Base-by-base conservation (phyloP, 306 rosid genomes). In the Cicer cuneatum region DNA sequence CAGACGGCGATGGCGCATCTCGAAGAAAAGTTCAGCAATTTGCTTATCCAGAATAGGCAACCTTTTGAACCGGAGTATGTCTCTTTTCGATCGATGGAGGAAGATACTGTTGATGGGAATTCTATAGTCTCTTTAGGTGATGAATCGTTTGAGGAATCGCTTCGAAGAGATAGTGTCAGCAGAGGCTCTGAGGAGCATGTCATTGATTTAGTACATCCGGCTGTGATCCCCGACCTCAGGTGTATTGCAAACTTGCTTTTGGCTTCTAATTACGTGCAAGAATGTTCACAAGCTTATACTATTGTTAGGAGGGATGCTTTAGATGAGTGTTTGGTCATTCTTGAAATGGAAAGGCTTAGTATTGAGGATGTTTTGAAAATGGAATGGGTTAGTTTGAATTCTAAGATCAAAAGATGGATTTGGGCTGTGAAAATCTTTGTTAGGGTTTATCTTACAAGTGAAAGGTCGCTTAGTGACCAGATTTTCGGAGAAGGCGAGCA, bases 1-100 rank as follows among this genome's bases (percentile, higher is more conserved):
- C 98, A 93, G 73, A 88, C 85, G 2, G 93, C 98, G 4, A 93
- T 93, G 98, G 86, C 85, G 1, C 80, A 89, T 78, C 91, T 93
- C 10, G 98, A 91, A 72, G 97, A 89, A 62, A 96, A 93, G 83
- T 91, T 93, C 61, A 81, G 82, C 66, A 66, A 84, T 82, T 74
- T 93, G 89, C 88, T 93, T 74, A 77, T 86, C 75, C 85, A 75
- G 78, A 89, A 90, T 57, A 84, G 86, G 86, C 96, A 88, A 64
- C 90, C 92, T 41, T 84, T 85, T 81, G 96, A 88, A 77, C 90
- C 87, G 0, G 96, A 93, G 64, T 90, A 80, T 11, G 83, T 85
- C 75, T 91, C 98, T 6, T 89, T 89, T 58, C 89, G 95, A 2
- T 88, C 97, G 0, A 81, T 63, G 9, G 97, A 89, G 79, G 98